Conservation (phyloP, 805 yeast genomes). For the Zygotorulaspora danielsina region DNA sequence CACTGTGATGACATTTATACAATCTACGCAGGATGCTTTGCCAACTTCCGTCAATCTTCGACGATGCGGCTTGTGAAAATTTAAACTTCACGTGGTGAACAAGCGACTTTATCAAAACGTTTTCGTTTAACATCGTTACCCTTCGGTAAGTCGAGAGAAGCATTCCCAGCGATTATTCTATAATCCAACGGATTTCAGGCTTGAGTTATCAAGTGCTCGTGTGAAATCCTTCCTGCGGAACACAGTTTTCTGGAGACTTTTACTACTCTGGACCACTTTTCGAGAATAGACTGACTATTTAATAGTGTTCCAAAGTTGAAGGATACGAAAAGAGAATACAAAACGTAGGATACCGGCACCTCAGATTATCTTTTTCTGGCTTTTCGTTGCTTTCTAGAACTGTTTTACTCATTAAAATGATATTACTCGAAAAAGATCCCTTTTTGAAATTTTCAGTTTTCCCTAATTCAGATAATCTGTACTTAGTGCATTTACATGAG, state of each 20-base stretch:
- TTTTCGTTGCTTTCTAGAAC: background rate
- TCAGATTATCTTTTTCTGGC: no score
- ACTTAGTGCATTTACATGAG: slow-evolving; percentile 71
- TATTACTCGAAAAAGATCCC: slow-evolving; percentile 22
- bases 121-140: slow-evolving; percentile 4
- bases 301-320: no score
- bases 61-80: slow-evolving; percentile 7
- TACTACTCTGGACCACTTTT: no score
- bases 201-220: no score
- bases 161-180: background rate
- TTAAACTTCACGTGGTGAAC: slow-evolving; percentile 5
- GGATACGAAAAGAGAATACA: no score
- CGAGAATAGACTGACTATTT: no score
- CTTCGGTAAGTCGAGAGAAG: background rate
- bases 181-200: slow-evolving; percentile 1
- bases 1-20: background rate
- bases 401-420: slow-evolving; percentile 8
- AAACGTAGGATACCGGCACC: no score
- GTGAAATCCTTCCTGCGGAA: no score
- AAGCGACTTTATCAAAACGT: background rate
- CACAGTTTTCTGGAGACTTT: no score
- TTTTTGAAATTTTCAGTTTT: slow-evolving; percentile 29
- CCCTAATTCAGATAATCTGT: slow-evolving; percentile 40
- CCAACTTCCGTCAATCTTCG: background rate
- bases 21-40: background rate